Evolutionary conservation across 495 filamentous ascomycete genomes (phyloP), one percentile per base, ranked within the genome.

Genomic region (Aspergillus diversus): DNA sequence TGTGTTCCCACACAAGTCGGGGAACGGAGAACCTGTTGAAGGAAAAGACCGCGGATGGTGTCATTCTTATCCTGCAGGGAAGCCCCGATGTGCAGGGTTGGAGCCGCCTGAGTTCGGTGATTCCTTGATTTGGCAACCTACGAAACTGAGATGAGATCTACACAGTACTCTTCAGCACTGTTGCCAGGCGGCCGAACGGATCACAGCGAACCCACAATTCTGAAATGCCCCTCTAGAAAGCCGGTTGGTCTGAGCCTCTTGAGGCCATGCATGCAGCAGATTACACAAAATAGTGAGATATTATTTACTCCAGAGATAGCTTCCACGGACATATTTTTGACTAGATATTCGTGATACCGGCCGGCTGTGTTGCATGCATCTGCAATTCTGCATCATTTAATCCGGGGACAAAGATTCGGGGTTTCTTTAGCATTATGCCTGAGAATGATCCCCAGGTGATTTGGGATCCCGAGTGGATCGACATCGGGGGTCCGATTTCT

Each of bases 161-260:
- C 60, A 63, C 60, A 27, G 60, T 63, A 63, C 34, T 51, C 43
- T 33, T 32, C n/a, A 63, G 55, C 60, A 63, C 33, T 43, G 46
- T 52, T 55, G 59, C 46, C n/a, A 55, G 39, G 12, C 33, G 31
- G 27, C 13, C 32, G 57, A 39, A 33, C 34, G 57, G 16, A 60
- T 5, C 33, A 51, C 17, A 6, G 12, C 33, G 15, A 60, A 52
- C 12, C 46, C 51, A 54, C 51, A 33, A 33, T 13, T 54, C 12
- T 33, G 33, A 33, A 33, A 27, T 27, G 21, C 21, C 32, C 51
- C 27, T 33, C 51, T 7, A 33, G 21, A 53, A 33, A 33, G 11
- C 51, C 43, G 11, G n/a, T 59, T 27, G n/a, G 11, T 48, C 13
- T 50, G 15, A 11, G 17, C 33, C 8, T 17, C 12, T 11, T 50